Conservation (phyloP, 179 eudicot species). For the Sideroxylon spinosum region DNA sequence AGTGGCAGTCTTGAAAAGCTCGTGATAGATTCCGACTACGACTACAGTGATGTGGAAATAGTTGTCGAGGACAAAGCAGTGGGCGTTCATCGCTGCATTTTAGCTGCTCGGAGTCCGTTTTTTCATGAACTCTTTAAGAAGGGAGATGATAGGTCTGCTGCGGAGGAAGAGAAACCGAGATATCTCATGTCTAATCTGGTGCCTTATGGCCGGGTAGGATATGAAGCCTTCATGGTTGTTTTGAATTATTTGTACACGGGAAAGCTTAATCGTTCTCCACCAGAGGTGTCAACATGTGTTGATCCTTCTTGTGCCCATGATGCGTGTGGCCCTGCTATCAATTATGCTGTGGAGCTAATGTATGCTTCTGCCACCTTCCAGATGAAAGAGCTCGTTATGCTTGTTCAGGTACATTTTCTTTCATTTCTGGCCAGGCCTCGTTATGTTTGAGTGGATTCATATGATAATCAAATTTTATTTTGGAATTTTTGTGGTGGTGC, state of each 20-base stretch:
- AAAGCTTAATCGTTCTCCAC: not conserved
- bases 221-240: not conserved
- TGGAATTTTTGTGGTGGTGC: too few species aligned
- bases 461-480: too few species aligned
- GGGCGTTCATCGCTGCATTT: slow-evolving; percentile 8
- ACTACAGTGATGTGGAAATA: slow-evolving; percentile 2
- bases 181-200: slow-evolving; percentile 3
- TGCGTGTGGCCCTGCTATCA: not conserved
- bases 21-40: not conserved
- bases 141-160: not conserved
- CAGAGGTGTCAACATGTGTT: not conserved
- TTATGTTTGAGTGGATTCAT: too few species aligned
- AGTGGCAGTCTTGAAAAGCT: slow-evolving; percentile 29
- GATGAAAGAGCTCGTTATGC: not conserved
- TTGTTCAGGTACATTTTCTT: not conserved
- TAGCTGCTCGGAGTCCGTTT: slow-evolving; percentile 9
- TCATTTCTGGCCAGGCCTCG: too few species aligned
- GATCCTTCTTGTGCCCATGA: not conserved
- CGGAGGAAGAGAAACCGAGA: not conserved
- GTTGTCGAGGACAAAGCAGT: not conserved
- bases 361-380: not conserved
- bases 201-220: slow-evolving; percentile 3
- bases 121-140: slow-evolving; percentile 4
- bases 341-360: not conserved
- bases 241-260: not conserved